Evolutionary conservation across 2,329 filamentous ascomycete genomes (phyloP), one percentile per base, ranked within the genome.

Genomic region (Lasiodiplodia citricola): DNA sequence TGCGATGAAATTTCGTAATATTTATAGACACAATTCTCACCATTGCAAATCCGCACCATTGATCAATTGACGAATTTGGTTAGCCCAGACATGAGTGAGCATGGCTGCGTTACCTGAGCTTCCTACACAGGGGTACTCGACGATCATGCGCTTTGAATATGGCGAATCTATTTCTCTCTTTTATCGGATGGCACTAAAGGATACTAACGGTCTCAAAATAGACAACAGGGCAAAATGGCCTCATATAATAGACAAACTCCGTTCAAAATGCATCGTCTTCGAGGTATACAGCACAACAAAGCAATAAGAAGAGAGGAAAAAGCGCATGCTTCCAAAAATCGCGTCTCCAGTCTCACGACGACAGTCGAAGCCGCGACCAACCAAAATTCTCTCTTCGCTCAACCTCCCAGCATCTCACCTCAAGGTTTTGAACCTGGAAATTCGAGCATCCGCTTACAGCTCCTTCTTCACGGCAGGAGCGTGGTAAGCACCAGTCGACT

Each of bases 381-480:
- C 55, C 55, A 37, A 57, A 35, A 21, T 4, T n/a, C 55, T n/a
- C 31, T 18, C 28, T 38, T 6, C 21, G 28, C 23, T 28, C n/a
- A 7, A n/a, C 18, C 31, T n/a, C 4, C 11, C 55, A 13, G 13
- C 51, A 38, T 5, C 18, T 35, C 18, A 38, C 37, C 31, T 28
- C n/a, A 11, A 21, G 18, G 10, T 14, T 16, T 11, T n/a, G 44
- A 47, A 47, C 44, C 3, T 21, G 13, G 8, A 47, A 21, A 28
- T 55, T 38, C 18, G 18, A 21, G 13, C 31, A 2, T 38, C 13
- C 10, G 18, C 21, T 7, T 62, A 68, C 66, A 68, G 18, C 56
- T 68, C 66, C 56, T 68, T 68, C 56, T 68, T 68, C 14, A 68
- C 55, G 4, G 51, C 50, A 18, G 66, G 66, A 16, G 41, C 28